A percentile compares a stretch with the other conserved stretches of the same genome.
Conservation (phyloP, 2,329 filamentous ascomycete species). For the Erysiphe pulchra region DNA sequence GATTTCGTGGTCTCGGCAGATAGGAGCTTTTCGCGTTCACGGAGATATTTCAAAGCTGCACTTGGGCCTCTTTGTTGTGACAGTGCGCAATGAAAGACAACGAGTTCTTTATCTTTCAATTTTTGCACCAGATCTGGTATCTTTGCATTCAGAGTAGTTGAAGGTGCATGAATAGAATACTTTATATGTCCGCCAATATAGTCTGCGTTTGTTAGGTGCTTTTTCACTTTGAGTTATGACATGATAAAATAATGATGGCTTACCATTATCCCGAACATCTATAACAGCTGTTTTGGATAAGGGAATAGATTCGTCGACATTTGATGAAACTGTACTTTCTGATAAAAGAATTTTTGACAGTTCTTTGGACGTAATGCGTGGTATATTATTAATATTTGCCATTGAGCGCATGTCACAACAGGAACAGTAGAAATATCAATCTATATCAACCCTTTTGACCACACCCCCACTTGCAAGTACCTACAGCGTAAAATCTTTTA, state of each 20-base stretch:
- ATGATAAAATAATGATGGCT: conserved; percentile 5
- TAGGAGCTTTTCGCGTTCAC: conserved; percentile 33
- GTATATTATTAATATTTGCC: conserved; percentile 5
- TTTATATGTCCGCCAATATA: conserved; percentile 77
- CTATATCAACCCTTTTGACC: no score
- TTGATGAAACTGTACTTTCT: conserved; percentile 3
- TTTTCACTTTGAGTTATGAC: not conserved
- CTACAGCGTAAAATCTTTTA: no score
- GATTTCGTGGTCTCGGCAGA: conserved; percentile 5
- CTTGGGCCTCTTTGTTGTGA: conserved; percentile 75
- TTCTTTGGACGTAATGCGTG: conserved; percentile 10
- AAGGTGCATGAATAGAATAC: conserved; percentile 51
- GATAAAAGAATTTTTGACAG: conserved; percentile 11
- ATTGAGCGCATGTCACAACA: not conserved
- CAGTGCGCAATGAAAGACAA: conserved; percentile 85
- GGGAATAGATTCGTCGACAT: conserved; percentile 7
- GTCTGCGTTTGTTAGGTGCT: conserved; percentile 25
- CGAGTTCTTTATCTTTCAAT: conserved; percentile 50
- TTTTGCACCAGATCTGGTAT: conserved; percentile 63
- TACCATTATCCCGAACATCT: conserved; percentile 70
- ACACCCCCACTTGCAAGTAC: no score
- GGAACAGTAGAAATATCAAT: no score
- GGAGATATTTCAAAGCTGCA: conserved; percentile 56
- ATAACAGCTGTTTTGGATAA: conserved; percentile 36
- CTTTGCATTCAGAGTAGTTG: conserved; percentile 41